phyloP scores from a whole-genome alignment of 23 red algal genomes.

The Gracilaria caudata region DNA sequence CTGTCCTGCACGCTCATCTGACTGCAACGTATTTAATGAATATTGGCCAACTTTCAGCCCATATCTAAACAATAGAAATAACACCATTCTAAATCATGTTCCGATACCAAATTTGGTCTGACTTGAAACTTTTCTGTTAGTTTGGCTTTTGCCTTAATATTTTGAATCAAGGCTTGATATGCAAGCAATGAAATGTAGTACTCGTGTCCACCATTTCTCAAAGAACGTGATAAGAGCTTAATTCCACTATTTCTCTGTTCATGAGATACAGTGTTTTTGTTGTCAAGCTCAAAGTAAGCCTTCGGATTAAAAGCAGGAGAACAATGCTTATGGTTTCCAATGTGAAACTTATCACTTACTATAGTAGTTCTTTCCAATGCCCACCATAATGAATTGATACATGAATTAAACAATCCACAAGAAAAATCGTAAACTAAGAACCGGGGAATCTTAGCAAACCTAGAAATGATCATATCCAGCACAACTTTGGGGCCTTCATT shows the following conservation, averaged over 20 bases:
- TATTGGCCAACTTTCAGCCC: too few species aligned
- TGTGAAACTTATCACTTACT: not conserved
- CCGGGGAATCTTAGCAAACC: not conserved
- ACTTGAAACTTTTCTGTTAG: not conserved
- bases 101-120: not conserved
- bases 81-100: slow-evolving; percentile 14
- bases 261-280: slow-evolving; percentile 8
- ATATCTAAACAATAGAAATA: slow-evolving; percentile 2
- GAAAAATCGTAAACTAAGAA: not conserved
- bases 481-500: slow-evolving; percentile 17
- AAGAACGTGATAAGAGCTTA: not conserved
- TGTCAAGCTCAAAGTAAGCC: not conserved
- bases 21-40: too few species aligned
- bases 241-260: slow-evolving; percentile 10
- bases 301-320: not conserved
- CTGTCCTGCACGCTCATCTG: too few species aligned
- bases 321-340: not conserved
- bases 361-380: not conserved
- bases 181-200: not conserved
- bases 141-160: not conserved
- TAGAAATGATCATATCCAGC: not conserved
- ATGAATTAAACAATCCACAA: not conserved
- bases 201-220: not conserved
- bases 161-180: slow-evolving; percentile 8
- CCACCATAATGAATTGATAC: slow-evolving; percentile 1